Conservation (phyloP, 2,329 filamentous ascomycete species). For the Neocucurbitaria cava region DNA sequence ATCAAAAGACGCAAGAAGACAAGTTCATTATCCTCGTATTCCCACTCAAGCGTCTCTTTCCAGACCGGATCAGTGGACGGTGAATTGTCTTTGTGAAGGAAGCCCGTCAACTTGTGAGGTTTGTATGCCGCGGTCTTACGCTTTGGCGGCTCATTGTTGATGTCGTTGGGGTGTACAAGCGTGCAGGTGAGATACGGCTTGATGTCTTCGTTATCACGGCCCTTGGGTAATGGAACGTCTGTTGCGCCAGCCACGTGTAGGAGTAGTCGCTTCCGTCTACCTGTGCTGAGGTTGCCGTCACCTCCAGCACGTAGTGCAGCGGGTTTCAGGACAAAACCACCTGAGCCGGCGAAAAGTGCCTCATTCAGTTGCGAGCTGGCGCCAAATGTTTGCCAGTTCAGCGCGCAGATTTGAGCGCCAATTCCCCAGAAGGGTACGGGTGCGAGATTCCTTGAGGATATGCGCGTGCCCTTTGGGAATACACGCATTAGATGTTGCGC, state of each 20-base stretch:
- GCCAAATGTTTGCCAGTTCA: slow-evolving; percentile 75
- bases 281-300: slow-evolving; percentile 56
- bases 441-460: slow-evolving; percentile 69
- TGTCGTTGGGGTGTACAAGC: slow-evolving; percentile 64
- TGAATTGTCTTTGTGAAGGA: slow-evolving; percentile 66
- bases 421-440: slow-evolving; percentile 71
- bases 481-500: slow-evolving; percentile 73
- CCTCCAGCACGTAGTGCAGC: slow-evolving; percentile 64
- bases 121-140: slow-evolving; percentile 68
- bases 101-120: slow-evolving; percentile 64
- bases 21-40: slow-evolving; percentile 71
- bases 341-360: slow-evolving; percentile 69
- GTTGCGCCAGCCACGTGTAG: slow-evolving; percentile 69
- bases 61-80: slow-evolving; percentile 68
- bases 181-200: slow-evolving; percentile 72
- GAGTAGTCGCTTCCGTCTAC: slow-evolving; percentile 58
- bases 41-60: slow-evolving; percentile 72
- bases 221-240: slow-evolving; percentile 63
- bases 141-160: slow-evolving; percentile 61
- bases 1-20: slow-evolving; percentile 69
- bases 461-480: slow-evolving; percentile 72
- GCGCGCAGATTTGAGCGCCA: slow-evolving; percentile 72
- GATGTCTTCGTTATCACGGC: slow-evolving; percentile 57
- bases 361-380: slow-evolving; percentile 72
- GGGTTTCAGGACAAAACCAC: slow-evolving; percentile 72